Percentiles rank a stretch among this genome's conserved stretches.
Evolutionary conservation across 305 asterid species (phyloP).

Genomic region (Fraxinus platypoda): DNA sequence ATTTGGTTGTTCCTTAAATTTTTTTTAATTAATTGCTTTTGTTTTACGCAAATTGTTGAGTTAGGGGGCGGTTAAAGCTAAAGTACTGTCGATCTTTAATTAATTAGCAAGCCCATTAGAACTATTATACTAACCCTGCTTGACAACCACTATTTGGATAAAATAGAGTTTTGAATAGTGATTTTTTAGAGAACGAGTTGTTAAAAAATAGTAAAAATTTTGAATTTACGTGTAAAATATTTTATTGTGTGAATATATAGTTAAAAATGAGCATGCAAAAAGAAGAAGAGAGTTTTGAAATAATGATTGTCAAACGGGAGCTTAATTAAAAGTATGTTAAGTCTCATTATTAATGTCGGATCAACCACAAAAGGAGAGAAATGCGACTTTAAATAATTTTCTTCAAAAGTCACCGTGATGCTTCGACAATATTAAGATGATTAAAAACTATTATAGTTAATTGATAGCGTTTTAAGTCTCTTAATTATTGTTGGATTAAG

Average conservation of each 20-base stretch:
- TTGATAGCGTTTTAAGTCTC: neutral
- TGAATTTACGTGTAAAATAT: no score
- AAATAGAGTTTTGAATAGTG: no score
- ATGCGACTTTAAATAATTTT: neutral
- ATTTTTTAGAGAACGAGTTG: no score
- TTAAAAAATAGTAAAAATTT: no score
- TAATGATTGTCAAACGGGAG: no score
- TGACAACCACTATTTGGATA: no score
- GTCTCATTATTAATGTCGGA: neutral
- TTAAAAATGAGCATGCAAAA: no score
- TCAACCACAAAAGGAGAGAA: neutral
- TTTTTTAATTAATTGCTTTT: neutral
- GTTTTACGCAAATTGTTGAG: neutral
- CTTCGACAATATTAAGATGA: neutral
- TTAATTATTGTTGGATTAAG: neutral
- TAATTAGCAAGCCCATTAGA: neutral
- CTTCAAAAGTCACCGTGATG: neutral
- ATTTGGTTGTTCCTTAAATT: no score
- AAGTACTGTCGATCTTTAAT: neutral
- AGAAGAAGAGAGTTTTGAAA: no score
- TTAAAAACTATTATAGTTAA: neutral
- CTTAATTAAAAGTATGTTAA: neutral
- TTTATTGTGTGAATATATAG: no score
- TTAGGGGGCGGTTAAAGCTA: neutral
- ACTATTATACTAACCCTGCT: no score